Percentiles rank a stretch among this genome's conserved stretches.
phyloP scores from a whole-genome alignment of 192 early-diverging fungal species.

The Podochytrium sp. region DNA sequence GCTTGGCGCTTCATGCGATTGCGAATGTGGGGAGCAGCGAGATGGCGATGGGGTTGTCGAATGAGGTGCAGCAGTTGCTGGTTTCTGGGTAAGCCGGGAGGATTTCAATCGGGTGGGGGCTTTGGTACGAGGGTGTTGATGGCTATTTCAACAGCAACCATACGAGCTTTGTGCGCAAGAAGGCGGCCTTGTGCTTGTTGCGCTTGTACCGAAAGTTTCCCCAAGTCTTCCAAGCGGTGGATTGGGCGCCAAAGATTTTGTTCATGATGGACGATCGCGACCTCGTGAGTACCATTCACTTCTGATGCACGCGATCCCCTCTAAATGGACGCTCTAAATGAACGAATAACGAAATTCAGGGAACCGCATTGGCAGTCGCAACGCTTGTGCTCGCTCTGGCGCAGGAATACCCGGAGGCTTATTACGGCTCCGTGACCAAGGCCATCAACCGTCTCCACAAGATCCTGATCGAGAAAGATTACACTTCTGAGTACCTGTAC shows the following conservation, averaged over 20 bases:
- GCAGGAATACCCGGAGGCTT: constrained; percentile 86
- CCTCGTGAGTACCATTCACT: constrained; percentile 54
- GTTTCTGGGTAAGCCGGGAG: constrained; percentile 80
- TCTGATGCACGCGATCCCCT: too few relatives aligned
- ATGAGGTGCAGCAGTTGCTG: constrained; percentile 84
- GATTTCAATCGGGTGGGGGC: background rate
- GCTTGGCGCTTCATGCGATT: constrained; percentile 92
- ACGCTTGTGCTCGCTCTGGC: constrained; percentile 89
- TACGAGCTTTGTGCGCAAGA: constrained; percentile 88
- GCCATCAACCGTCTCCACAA: constrained; percentile 81
- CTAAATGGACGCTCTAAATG: too few relatives aligned
- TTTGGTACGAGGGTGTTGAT: constrained; percentile 4
- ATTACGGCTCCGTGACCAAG: constrained; percentile 73
- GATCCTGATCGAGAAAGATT: constrained; percentile 86
- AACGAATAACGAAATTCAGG: constrained; percentile 48
- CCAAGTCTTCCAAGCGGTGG: constrained; percentile 80
- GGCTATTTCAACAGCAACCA: constrained; percentile 30
- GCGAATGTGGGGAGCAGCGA: constrained; percentile 94
- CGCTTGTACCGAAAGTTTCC: constrained; percentile 88
- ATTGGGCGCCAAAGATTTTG: constrained; percentile 87
- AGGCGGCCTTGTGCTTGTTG: constrained; percentile 92
- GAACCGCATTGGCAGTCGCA: constrained; percentile 81
- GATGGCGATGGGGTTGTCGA: constrained; percentile 84
- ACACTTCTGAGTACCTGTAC: constrained; percentile 86
- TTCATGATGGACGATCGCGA: constrained; percentile 87